Evolutionary conservation across 1,284 basidiomycete genomes (phyloP).

Genomic region (Quambalaria eucalypti): DNA sequence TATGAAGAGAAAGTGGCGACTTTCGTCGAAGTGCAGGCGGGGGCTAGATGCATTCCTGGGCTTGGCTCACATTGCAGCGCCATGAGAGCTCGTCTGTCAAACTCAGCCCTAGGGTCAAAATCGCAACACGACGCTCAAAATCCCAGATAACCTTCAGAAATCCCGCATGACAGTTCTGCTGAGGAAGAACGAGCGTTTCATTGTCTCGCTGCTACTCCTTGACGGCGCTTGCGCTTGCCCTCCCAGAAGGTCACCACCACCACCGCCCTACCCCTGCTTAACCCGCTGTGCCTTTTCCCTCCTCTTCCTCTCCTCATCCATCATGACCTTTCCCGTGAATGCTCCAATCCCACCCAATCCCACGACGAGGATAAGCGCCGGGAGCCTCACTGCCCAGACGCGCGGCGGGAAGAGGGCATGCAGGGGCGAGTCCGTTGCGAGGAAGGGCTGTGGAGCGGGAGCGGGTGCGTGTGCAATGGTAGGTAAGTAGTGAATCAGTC

Average conservation of each 20-base stretch:
- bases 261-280: not conserved
- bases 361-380: conserved; percentile 68
- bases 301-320: conserved; percentile 62
- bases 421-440: conserved; percentile 62
- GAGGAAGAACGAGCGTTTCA: no score
- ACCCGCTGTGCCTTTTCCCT: conserved; percentile 14
- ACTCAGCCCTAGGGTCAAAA: no score
- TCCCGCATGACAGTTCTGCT: no score
- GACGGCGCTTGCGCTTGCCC: no score
- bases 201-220: no score
- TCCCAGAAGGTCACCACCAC: not conserved
- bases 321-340: conserved; percentile 67
- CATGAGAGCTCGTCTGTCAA: no score
- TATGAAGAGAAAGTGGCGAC: no score
- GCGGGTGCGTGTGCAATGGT: not conserved
- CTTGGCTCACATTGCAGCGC: no score
- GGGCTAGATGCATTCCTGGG: no score
- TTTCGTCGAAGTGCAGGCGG: no score
- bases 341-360: conserved; percentile 67
- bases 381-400: conserved; percentile 81
- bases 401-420: conserved; percentile 71
- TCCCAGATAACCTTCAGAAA: no score
- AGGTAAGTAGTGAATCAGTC: not conserved
- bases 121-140: no score
- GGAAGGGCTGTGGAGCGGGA: conserved; percentile 62